Evolutionary conservation across 75 land plant genomes (phyloP).

Genomic region (Selaginella tamariscina): DNA sequence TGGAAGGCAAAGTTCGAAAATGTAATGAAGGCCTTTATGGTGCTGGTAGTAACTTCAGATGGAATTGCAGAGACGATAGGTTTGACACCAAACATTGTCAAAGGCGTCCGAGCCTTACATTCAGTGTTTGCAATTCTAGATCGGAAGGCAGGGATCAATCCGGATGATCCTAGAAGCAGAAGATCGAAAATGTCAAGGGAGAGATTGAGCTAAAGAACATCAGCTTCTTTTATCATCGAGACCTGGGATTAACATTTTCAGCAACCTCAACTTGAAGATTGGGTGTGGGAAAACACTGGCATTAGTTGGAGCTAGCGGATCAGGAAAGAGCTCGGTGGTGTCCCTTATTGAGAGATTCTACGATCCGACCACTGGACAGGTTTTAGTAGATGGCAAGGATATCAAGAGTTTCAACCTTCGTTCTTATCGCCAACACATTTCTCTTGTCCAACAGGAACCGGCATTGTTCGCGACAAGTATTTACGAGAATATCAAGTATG

Average conservation of each 20-base stretch:
- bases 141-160: slow-evolving; percentile 49
- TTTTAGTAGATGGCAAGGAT: slow-evolving; percentile 82
- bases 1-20: slow-evolving; percentile 64
- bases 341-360: slow-evolving; percentile 75
- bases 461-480: slow-evolving; percentile 78
- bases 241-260: slow-evolving; percentile 58
- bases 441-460: slow-evolving; percentile 98
- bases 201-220: slow-evolving; percentile 63
- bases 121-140: slow-evolving; percentile 70
- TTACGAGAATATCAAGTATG: slow-evolving; percentile 82
- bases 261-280: slow-evolving; percentile 51
- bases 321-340: slow-evolving; percentile 77
- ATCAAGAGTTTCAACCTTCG: slow-evolving; percentile 56
- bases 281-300: slow-evolving; percentile 64
- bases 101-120: slow-evolving; percentile 67
- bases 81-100: slow-evolving; percentile 68
- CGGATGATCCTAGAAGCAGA: slow-evolving; percentile 62
- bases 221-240: slow-evolving; percentile 64
- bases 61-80: slow-evolving; percentile 81
- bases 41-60: slow-evolving; percentile 69
- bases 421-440: slow-evolving; percentile 77
- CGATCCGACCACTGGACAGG: slow-evolving; percentile 60
- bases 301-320: slow-evolving; percentile 76
- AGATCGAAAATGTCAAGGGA: slow-evolving; percentile 47
- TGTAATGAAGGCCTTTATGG: slow-evolving; percentile 80